Evolutionary conservation across 139 green algal genomes (phyloP).

Genomic region (Micractinium sp.): DNA sequence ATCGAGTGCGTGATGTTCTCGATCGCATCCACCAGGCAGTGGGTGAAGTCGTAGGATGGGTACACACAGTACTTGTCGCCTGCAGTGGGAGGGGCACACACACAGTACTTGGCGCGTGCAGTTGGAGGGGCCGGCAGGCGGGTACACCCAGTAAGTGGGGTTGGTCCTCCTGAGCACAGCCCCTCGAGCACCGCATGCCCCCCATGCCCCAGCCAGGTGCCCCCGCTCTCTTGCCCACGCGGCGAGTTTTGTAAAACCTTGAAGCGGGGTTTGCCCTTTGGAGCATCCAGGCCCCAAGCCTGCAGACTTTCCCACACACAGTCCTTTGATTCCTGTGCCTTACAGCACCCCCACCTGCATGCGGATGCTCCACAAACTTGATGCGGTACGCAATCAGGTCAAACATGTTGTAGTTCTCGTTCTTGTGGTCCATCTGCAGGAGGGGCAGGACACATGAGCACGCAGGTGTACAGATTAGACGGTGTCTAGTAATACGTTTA

Average conservation of each 20-base stretch:
- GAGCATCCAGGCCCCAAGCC: too few relatives aligned
- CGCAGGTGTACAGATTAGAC: background rate
- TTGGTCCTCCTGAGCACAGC: too few relatives aligned
- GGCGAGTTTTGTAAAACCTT: too few relatives aligned
- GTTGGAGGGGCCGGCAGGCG: too few relatives aligned
- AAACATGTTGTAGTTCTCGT: slow-evolving; percentile 98
- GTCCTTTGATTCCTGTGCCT: too few relatives aligned
- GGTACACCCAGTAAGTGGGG: too few relatives aligned
- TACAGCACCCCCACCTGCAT: slow-evolving; percentile 79
- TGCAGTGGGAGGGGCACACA: background rate
- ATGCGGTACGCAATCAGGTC: slow-evolving; percentile 98
- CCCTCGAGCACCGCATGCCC: background rate
- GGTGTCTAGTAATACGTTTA: background rate
- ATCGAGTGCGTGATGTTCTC: slow-evolving; percentile 99
- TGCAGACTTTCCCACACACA: background rate
- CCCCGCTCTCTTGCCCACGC: background rate
- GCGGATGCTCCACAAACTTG: slow-evolving; percentile 92
- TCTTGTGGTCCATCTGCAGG: slow-evolving; percentile 86
- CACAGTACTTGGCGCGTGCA: too few relatives aligned
- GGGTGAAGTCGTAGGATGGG: slow-evolving; percentile 99
- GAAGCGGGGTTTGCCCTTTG: too few relatives aligned
- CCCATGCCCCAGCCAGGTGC: background rate
- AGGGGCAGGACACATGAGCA: slow-evolving; percentile 12
- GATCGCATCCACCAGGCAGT: slow-evolving; percentile 97
- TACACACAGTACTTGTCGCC: slow-evolving; percentile 93